Percentiles rank a stretch among this genome's conserved stretches.
Conservation (phyloP, 768 basidiomycete genomes). For the Russula compacta region DNA sequence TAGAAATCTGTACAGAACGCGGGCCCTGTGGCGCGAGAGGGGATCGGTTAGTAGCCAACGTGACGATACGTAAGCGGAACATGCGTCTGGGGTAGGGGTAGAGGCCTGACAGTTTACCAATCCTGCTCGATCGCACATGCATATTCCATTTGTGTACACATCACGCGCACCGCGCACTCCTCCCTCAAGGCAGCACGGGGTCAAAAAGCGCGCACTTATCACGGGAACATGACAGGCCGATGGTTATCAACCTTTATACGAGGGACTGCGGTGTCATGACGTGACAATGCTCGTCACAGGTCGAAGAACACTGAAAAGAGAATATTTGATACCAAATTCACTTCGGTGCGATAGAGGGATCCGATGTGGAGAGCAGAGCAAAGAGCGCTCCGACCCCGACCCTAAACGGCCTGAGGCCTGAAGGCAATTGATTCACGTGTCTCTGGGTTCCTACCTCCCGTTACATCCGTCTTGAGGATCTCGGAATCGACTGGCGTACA, state of each 20-base stretch:
- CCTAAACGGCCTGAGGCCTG: not conserved
- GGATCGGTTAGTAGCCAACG: not conserved
- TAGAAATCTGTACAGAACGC: slow-evolving; percentile 7
- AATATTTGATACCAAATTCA: not conserved
- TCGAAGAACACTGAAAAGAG: not conserved
- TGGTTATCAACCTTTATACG: not conserved
- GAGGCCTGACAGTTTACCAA: not conserved
- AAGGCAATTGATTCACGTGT: not conserved
- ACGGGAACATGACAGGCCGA: not conserved
- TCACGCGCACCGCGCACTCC: not conserved
- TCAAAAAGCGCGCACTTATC: not conserved
- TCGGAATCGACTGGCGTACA: not conserved
- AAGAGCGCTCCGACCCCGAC: not conserved
- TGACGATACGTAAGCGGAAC: not conserved
- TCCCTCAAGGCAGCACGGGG: slow-evolving; percentile 1
- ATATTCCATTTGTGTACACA: not conserved
- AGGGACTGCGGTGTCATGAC: not conserved
- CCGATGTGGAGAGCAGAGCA: not conserved
- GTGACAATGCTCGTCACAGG: not conserved
- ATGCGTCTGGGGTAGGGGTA: not conserved
- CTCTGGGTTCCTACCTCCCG: not conserved
- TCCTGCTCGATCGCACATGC: slow-evolving; percentile 2
- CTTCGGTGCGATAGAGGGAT: not conserved
- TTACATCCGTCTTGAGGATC: not conserved
- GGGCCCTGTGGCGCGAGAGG: slow-evolving; percentile 4